Percentiles rank a stretch among this genome's conserved stretches.
These are phyloP conservation scores for Wickerhamiella lipophila DNA, from an alignment of 805 yeast genomes.

Conservation along the genomic window DNA sequence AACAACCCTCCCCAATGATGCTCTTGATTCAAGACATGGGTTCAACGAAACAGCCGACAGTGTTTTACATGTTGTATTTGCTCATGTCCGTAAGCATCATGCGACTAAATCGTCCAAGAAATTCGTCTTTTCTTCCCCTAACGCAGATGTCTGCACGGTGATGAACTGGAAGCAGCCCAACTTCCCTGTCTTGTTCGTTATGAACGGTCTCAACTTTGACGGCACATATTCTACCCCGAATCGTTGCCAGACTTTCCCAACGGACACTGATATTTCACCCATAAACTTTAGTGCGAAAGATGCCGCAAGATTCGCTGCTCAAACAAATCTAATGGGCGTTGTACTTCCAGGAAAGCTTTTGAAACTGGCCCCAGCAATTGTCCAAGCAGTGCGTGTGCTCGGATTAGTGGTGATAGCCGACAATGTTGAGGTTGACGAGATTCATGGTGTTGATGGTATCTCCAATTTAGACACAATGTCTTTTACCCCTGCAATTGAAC, in stretches of 20 bases:
- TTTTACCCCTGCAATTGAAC: neutral
- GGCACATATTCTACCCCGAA: slow-evolving; percentile 22
- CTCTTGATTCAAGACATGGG: slow-evolving; percentile 28
- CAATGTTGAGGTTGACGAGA: slow-evolving; percentile 15
- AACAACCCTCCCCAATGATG: slow-evolving; percentile 11
- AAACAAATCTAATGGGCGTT: slow-evolving; percentile 75
- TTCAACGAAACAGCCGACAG: slow-evolving; percentile 67
- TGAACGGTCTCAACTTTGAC: slow-evolving; percentile 35
- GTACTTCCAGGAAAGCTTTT: slow-evolving; percentile 62
- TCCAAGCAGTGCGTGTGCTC: slow-evolving; percentile 59
- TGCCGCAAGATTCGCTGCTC: slow-evolving; percentile 66
- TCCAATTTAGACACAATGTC: neutral
- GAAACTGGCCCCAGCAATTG: slow-evolving; percentile 58
- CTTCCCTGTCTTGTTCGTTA: slow-evolving; percentile 79
- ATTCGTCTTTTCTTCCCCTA: slow-evolving; percentile 71
- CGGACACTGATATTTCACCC: slow-evolving; percentile 10
- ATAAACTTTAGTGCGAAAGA: slow-evolving; percentile 38
- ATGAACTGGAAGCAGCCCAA: slow-evolving; percentile 98
- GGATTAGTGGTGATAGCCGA: slow-evolving; percentile 74
- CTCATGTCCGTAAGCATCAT: slow-evolving; percentile 44
- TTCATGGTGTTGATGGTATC: slow-evolving; percentile 39
- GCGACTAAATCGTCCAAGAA: slow-evolving; percentile 36
- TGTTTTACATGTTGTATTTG: slow-evolving; percentile 57
- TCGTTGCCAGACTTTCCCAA: slow-evolving; percentile 16
- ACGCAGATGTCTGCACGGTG: slow-evolving; percentile 82